Conservation (phyloP, 371 early-diverging fungal genomes). For the Entomophthora muscae region DNA sequence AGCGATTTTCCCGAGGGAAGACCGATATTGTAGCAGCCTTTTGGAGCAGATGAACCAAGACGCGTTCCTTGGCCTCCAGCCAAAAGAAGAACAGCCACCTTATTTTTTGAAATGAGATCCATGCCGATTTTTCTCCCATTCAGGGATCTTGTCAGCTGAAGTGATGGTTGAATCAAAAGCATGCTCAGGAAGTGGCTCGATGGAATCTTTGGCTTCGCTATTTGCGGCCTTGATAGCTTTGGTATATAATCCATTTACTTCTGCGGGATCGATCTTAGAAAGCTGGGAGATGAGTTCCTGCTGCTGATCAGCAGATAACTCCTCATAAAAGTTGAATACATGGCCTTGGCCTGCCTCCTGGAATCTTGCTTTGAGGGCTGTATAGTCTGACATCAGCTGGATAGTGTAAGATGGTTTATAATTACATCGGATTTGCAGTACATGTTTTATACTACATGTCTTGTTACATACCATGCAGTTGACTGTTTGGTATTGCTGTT, state of each 20-base stretch:
- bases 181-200: slow-evolving; percentile 60
- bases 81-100: slow-evolving; percentile 86
- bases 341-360: slow-evolving; percentile 70
- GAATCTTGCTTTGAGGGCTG: slow-evolving; percentile 1
- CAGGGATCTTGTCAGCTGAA: slow-evolving; percentile 26
- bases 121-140: slow-evolving; percentile 65
- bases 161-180: slow-evolving; percentile 57
- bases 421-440: too few relatives aligned
- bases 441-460: too few relatives aligned
- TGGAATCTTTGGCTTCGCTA: slow-evolving; percentile 19
- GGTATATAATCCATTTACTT: slow-evolving; percentile 57
- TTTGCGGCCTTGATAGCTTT: slow-evolving; percentile 41
- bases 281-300: slow-evolving; percentile 44
- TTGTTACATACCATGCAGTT: too few relatives aligned
- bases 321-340: slow-evolving; percentile 63
- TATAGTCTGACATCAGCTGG: not conserved
- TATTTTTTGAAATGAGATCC: slow-evolving; percentile 53
- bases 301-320: slow-evolving; percentile 36
- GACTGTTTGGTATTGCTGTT: too few relatives aligned
- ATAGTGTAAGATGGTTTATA: not conserved
- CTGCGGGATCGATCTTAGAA: slow-evolving; percentile 47
- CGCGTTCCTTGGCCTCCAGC: slow-evolving; percentile 87
- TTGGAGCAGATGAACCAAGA: slow-evolving; percentile 71
- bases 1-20: slow-evolving; percentile 73
- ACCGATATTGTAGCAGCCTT: slow-evolving; percentile 83